Evolutionary conservation across 2,329 filamentous ascomycete species (phyloP), one percentile per base, ranked within the genome.

Genomic region (Penicillium sp.): DNA sequence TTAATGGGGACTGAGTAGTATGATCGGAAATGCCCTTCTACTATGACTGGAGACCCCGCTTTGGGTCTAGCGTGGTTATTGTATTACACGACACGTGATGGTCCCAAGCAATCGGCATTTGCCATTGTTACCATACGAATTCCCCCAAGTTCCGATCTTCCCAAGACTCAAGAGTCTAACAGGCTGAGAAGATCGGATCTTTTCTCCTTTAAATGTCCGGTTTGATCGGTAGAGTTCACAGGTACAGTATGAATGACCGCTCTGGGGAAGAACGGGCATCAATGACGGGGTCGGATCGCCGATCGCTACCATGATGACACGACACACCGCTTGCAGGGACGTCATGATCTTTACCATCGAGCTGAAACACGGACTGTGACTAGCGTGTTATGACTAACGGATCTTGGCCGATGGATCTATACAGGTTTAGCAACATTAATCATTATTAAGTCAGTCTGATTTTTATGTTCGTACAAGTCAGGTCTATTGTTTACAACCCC

Each of bases 51-150:
- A 14, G 27, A 11, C 24, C n/a, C 64, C 61, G 64, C 26, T 60
- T 62, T 59, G 45, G 60, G 65, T 46, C 46, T 63, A 55, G 65
- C 56, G 61, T 27, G 22, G 62, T 64, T 61, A 63, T 57, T 27
- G 63, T 65, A 65, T 62, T 66, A 66, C 57, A n/a, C 24, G 13
- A 2, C 62, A 65, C 62, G 62, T 65, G 63, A 65, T 52, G 48
- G 48, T 7, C 24, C 48, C 21, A 26, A 29, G 35, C 48, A 50
- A 42, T 35, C 48, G 33, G 33, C 48, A 48, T 31, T 48, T 29
- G 24, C 24, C 45, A 48, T 49, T 26, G 22, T 46, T 16, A 46
- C 24, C 8, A 10, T 42, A 13, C 13, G 31, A 33, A 6, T n/a
- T 19, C 35, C 35, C n/a, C 35, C 7, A 9, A 19, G 19, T 39